Evolutionary conservation across 257 asterid genomes (phyloP).

Genomic region (Parsonsia alboflavescens): DNA sequence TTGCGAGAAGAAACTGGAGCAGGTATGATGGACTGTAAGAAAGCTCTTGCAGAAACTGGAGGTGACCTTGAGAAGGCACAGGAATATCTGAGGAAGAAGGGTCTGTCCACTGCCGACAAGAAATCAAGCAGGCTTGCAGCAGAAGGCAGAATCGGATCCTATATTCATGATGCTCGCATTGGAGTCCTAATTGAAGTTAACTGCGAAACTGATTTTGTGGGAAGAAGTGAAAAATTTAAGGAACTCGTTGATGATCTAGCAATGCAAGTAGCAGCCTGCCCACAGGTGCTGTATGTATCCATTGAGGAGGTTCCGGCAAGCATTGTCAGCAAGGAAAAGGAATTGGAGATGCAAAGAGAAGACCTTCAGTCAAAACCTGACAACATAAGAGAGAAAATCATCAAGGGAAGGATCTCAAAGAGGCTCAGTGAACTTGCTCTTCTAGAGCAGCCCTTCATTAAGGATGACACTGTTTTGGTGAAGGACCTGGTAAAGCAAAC

Average conservation of each 20-base stretch:
- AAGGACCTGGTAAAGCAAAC: conserved; percentile 93
- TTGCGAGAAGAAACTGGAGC: conserved; percentile 95
- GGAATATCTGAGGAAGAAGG: conserved; percentile 86
- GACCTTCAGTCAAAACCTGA: conserved; percentile 88
- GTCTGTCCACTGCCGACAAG: conserved; percentile 90
- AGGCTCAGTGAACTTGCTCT: conserved; percentile 90
- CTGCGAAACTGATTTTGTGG: conserved; percentile 97
- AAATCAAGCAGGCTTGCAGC: conserved; percentile 93
- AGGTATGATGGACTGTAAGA: conserved; percentile 99
- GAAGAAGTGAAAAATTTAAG: conserved; percentile 69
- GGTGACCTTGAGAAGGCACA: conserved; percentile 91
- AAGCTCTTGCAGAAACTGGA: conserved; percentile 84
- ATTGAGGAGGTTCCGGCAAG: conserved; percentile 68
- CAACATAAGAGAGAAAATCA: conserved; percentile 75
- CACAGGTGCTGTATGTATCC: conserved; percentile 72
- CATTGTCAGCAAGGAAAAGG: conserved; percentile 56
- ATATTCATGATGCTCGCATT: conserved; percentile 88
- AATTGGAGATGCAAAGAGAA: conserved; percentile 90
- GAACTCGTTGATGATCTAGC: conserved; percentile 78
- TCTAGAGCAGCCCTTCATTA: conserved; percentile 75
- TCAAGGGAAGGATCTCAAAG: conserved; percentile 81
- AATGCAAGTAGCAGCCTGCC: conserved; percentile 93
- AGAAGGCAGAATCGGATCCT: conserved; percentile 89
- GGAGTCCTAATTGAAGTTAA: conserved; percentile 94
- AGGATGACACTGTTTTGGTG: conserved; percentile 60